Conservation (phyloP, 163 green algal species). For the Volvox carteri region DNA sequence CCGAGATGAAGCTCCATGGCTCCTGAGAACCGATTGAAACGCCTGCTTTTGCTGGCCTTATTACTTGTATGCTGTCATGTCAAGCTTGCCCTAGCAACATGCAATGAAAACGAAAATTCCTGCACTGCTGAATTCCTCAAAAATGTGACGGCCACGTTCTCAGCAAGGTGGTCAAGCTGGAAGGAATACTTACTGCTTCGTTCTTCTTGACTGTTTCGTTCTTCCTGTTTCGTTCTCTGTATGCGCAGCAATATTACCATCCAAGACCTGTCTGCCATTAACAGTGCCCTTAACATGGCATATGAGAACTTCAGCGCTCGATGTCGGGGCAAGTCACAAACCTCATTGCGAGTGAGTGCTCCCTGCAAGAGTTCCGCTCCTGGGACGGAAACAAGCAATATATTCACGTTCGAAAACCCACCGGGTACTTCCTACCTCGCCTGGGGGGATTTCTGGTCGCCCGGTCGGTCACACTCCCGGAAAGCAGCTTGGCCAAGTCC, state of each 20-base stretch:
- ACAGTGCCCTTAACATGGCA: background rate
- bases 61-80: background rate
- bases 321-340: constrained; percentile 19
- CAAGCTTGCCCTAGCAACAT: background rate
- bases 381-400: no score
- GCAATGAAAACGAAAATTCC: constrained; percentile 8
- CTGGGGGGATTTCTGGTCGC: no score
- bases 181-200: background rate
- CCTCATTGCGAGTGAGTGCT: background rate
- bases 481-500: no score
- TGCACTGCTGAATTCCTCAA: background rate
- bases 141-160: background rate
- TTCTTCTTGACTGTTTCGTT: background rate
- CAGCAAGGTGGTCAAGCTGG: background rate
- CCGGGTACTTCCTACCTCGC: no score
- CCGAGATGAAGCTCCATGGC: no score
- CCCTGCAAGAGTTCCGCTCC: background rate
- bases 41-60: background rate
- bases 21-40: background rate
- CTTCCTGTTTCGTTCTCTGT: background rate
- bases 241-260: background rate
- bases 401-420: no score
- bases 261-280: background rate
- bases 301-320: background rate
- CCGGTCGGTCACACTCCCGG: no score